Evolutionary conservation across 2,329 filamentous ascomycete species (phyloP).

Genomic region (Fusarium nodosum): DNA sequence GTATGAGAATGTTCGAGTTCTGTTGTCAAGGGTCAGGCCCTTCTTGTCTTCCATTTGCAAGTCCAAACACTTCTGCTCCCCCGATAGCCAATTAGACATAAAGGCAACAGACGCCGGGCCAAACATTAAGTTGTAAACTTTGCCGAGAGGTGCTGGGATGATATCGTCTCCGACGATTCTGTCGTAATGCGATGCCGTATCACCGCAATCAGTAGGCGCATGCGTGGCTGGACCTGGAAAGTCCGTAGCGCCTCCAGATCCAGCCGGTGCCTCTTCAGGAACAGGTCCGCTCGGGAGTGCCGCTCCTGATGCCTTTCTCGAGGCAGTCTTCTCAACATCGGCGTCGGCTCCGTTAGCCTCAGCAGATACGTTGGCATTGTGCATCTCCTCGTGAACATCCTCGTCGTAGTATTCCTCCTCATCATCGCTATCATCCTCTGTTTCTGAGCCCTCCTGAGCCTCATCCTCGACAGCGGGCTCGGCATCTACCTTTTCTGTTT

Average conservation of each 20-base stretch:
- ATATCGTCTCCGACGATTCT: slow-evolving; percentile 87
- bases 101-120: slow-evolving; percentile 83
- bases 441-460: slow-evolving; percentile 68
- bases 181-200: slow-evolving; percentile 84
- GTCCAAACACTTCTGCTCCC: slow-evolving; percentile 91
- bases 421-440: slow-evolving; percentile 75
- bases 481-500: slow-evolving; percentile 84
- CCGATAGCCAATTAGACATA: slow-evolving; percentile 87
- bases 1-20: slow-evolving; percentile 82
- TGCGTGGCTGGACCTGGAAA: slow-evolving; percentile 90
- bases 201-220: slow-evolving; percentile 86
- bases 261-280: slow-evolving; percentile 63
- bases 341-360: slow-evolving; percentile 61
- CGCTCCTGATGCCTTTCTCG: slow-evolving; percentile 78
- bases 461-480: slow-evolving; percentile 55
- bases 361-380: slow-evolving; percentile 74
- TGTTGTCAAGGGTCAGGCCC: slow-evolving; percentile 80
- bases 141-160: slow-evolving; percentile 88
- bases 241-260: slow-evolving; percentile 66
- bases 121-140: slow-evolving; percentile 90
- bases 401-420: slow-evolving; percentile 72
- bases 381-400: slow-evolving; percentile 84
- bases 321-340: slow-evolving; percentile 72
- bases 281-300: slow-evolving; percentile 59
- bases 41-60: slow-evolving; percentile 88